These are phyloP conservation scores for Rosellinia necatrix DNA, from an alignment of 2,329 filamentous ascomycete genomes.

Conservation along the genomic window DNA sequence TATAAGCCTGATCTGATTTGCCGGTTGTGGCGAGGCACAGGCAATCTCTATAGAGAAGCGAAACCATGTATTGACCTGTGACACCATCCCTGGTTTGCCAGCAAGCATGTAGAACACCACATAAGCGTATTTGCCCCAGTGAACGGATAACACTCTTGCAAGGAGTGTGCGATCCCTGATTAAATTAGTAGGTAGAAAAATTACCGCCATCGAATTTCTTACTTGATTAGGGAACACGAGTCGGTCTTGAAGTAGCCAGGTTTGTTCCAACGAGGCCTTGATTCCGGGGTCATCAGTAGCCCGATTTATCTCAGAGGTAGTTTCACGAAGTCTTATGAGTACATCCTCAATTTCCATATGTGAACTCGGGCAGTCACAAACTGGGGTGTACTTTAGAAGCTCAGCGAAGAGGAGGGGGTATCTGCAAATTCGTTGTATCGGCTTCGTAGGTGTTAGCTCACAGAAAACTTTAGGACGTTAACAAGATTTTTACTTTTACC, in stretches of 20 bases:
- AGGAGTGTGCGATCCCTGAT: conserved; percentile 54
- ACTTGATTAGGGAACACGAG: conserved; percentile 76
- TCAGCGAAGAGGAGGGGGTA: conserved; percentile 88
- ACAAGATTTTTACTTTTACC: conserved; percentile 71
- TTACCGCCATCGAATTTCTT: conserved; percentile 36
- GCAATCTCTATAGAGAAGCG: conserved; percentile 79
- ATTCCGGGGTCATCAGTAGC: conserved; percentile 78
- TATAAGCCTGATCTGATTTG: conserved; percentile 69
- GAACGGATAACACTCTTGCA: conserved; percentile 72
- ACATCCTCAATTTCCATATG: conserved; percentile 80
- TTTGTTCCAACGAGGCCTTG: conserved; percentile 75
- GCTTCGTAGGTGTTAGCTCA: conserved; percentile 55
- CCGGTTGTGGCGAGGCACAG: conserved; percentile 74
- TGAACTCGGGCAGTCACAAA: conserved; percentile 81
- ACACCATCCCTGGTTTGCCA: conserved; percentile 74
- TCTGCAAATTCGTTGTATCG: conserved; percentile 88
- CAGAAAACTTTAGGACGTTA: background rate
- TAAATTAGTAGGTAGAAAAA: conserved; percentile 28
- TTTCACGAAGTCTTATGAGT: conserved; percentile 71
- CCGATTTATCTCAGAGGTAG: conserved; percentile 79
- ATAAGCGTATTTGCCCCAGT: conserved; percentile 79
- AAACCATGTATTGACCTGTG: conserved; percentile 81
- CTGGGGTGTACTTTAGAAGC: conserved; percentile 80
- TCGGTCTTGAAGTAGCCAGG: conserved; percentile 82
- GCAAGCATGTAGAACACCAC: conserved; percentile 80